Conservation (phyloP, 805 yeast species). For the Candida sanyiensis region DNA sequence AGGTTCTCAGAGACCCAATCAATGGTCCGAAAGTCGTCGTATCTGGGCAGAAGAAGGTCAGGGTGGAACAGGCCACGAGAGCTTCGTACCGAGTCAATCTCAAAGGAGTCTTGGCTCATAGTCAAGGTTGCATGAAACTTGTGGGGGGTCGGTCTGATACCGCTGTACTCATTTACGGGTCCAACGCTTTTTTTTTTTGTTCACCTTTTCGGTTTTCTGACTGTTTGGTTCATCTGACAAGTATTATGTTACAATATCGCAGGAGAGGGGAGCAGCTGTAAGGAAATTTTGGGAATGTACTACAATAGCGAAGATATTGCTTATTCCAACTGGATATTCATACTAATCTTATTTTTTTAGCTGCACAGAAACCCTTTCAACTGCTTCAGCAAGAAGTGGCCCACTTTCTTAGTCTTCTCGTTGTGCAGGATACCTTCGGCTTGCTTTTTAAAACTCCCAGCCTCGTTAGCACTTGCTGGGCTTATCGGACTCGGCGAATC, state of each 20-base stretch:
- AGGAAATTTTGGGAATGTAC: background rate
- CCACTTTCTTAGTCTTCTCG: conserved; percentile 25
- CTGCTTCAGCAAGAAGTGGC: conserved; percentile 16
- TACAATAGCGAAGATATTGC: background rate
- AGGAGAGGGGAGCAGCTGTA: no score
- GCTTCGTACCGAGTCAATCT: conserved; percentile 1
- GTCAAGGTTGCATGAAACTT: background rate
- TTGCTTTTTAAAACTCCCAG: conserved; percentile 7
- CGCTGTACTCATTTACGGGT: background rate
- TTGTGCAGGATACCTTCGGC: conserved; percentile 19
- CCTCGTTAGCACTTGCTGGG: conserved; percentile 14
- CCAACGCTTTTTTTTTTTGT: background rate
- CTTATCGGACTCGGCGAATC: conserved; percentile 19
- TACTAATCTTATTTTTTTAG: no score
- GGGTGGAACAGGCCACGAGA: background rate
- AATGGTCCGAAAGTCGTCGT: conserved; percentile 57
- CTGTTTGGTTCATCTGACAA: no score
- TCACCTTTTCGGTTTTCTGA: no score
- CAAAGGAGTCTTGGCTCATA: conserved; percentile 5
- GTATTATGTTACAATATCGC: no score
- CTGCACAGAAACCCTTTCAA: conserved; percentile 10
- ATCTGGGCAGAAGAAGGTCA: conserved; percentile 31
- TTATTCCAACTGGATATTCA: background rate
- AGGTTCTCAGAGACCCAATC: conserved; percentile 67
- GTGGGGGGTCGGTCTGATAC: background rate